Percentiles rank a stretch among this genome's conserved stretches.
Conservation (phyloP, 306 rosid species). For the Medicago ruthenica region DNA sequence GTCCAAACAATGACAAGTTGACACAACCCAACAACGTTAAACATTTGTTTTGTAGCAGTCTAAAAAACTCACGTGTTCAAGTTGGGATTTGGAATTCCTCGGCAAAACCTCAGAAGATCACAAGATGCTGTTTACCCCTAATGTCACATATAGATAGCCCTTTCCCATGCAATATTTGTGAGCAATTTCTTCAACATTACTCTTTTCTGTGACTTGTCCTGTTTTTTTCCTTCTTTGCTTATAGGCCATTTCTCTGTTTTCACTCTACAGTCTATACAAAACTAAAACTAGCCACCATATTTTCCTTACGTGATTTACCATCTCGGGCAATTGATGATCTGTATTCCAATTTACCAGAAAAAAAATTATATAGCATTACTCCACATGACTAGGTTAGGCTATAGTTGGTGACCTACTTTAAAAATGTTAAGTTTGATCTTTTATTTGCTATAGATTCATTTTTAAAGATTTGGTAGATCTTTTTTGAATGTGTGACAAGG, state of each 20-base stretch:
- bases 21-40: conserved; percentile 9
- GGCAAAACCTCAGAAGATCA: conserved; percentile 44
- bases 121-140: conserved; percentile 28
- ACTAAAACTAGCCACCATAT: conserved; percentile 28
- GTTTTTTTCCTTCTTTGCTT: not conserved
- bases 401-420: too few relatives aligned
- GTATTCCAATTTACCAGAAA: conserved; percentile 24
- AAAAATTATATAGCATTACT: not conserved
- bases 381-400: not conserved
- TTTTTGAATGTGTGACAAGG: not conserved
- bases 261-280: not conserved
- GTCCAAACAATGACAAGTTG: conserved; percentile 29
- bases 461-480: too few relatives aligned
- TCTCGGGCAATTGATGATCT: conserved; percentile 18
- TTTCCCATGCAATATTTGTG: conserved; percentile 43
- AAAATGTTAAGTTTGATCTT: too few relatives aligned
- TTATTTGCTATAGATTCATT: too few relatives aligned
- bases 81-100: conserved; percentile 41
- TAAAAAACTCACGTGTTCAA: conserved; percentile 36
- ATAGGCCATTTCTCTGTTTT: not conserved
- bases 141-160: conserved; percentile 32
- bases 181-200: not conserved
- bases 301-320: conserved; percentile 42
- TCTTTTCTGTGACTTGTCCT: not conserved
- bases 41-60: conserved; percentile 31